Base-by-base conservation (phyloP, 495 filamentous ascomycete genomes). In the Margaritispora aquatica region DNA sequence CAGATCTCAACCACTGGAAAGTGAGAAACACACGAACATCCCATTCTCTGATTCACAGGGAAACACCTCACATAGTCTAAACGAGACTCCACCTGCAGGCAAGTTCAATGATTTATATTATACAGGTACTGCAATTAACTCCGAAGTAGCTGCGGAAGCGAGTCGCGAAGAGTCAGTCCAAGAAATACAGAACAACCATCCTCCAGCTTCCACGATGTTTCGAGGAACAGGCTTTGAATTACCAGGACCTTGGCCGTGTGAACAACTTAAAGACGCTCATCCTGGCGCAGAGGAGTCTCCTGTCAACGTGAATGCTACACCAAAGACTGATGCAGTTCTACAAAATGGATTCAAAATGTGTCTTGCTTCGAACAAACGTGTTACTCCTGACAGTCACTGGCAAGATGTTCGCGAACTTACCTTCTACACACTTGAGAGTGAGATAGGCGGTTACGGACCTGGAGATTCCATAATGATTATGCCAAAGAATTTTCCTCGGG, bases 381-480 rank as follows among this genome's bases (percentile, higher is more conserved):
- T 96, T 0, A 97, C 94, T 0, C 83, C 92, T 1, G 46, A 63
- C 7, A 74, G 70, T 7, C 94, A 99, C 70, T 97, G 90, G 87
- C 94, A 99, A 70, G 95, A 97, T 75, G 94, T 97, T 27, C 86
- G 94, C 1, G 81, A 85, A 52, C 72, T 97, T n/a, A 70, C 68
- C 1, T 74, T 96, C 17, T 75, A 76, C 0, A 68, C 75, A 0
- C 68, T 75, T 10, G 62, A 69, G 0, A 59, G 80, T 15, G n/a
- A n/a, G n/a, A n/a, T n/a, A n/a, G n/a, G n/a, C n/a, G 58, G 68
- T 0, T 84, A 86, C 57, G 63, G 65, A 0, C 91, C 95, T 0
- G 92, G 93, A 2, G 87, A 94, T 57, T 83, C 88, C 19, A 70
- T 94, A 47, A 78, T 83, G 9, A 83, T 99, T 36, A 90, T 84